These are phyloP conservation scores for Vitis amurensis DNA, from an alignment of 164 flowering plant genomes.

Conservation along the genomic window DNA sequence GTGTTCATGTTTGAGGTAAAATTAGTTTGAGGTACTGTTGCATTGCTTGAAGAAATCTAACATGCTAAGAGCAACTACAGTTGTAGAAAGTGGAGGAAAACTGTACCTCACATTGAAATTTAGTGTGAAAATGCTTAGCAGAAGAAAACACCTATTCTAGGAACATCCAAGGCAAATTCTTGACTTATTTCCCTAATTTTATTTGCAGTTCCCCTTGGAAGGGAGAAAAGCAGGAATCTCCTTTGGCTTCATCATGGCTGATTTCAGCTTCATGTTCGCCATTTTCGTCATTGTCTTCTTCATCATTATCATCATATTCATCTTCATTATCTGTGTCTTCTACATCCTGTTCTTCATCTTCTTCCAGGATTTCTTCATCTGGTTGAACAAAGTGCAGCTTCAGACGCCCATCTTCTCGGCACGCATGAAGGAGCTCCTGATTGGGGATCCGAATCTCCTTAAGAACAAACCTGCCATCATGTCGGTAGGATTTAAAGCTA, in stretches of 20 bases:
- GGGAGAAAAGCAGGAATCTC: not conserved
- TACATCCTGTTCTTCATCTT: slow-evolving; percentile 28
- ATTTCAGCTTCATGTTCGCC: slow-evolving; percentile 5
- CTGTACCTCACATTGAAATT: not conserved
- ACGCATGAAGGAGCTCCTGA: slow-evolving; percentile 65
- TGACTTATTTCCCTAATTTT: too few relatives aligned
- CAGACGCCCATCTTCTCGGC: slow-evolving; percentile 78
- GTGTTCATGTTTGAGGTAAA: too few relatives aligned
- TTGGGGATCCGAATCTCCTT: slow-evolving; percentile 63
- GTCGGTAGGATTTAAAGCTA: slow-evolving; percentile 51
- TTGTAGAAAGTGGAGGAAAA: not conserved
- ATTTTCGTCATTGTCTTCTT: slow-evolving; percentile 14
- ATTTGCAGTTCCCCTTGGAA: too few relatives aligned
- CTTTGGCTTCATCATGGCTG: slow-evolving; percentile 1
- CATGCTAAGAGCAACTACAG: not conserved
- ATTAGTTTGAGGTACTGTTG: too few relatives aligned
- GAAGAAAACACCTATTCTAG: not conserved
- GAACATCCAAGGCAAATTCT: not conserved
- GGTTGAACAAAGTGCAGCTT: slow-evolving; percentile 60
- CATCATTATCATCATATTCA: not conserved
- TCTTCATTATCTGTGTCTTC: slow-evolving; percentile 8
- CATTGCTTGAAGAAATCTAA: too few relatives aligned
- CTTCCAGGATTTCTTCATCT: slow-evolving; percentile 33
- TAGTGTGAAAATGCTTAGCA: not conserved
- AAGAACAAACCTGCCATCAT: slow-evolving; percentile 76